Percentiles rank a stretch among this genome's conserved stretches.
phyloP scores from a whole-genome alignment of 2,329 filamentous ascomycete species.

The Pseudofabraea citricarpa region DNA sequence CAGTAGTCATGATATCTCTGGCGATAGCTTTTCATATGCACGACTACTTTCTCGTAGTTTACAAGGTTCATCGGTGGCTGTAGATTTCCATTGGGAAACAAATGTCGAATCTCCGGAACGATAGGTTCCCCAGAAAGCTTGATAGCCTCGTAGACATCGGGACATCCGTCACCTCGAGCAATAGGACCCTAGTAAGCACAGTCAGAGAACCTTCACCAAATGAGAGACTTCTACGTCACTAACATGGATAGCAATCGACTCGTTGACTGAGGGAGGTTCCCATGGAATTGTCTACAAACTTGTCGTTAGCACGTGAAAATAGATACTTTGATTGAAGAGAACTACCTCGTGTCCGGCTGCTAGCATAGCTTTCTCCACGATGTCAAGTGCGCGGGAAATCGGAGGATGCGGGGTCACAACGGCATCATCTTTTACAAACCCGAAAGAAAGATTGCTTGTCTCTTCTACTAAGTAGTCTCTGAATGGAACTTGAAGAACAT shows the following conservation, averaged over 20 bases:
- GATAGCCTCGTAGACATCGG: neutral
- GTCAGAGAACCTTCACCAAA: too few species aligned
- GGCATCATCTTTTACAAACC: neutral
- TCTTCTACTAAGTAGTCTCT: conserved; percentile 31
- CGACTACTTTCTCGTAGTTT: neutral
- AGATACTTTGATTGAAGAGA: neutral
- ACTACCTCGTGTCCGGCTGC: neutral
- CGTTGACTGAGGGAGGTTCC: neutral
- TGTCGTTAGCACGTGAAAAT: neutral
- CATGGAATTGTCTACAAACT: neutral
- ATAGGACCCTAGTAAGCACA: too few species aligned
- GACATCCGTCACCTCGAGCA: conserved; percentile 10
- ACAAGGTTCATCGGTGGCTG: neutral
- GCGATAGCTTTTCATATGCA: neutral
- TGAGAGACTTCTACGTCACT: neutral
- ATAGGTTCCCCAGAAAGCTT: neutral
- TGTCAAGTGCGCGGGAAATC: neutral
- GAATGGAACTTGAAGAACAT: conserved; percentile 60
- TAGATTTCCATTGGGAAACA: neutral
- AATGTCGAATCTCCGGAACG: neutral
- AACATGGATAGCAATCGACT: neutral
- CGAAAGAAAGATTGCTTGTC: neutral
- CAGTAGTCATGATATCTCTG: neutral
- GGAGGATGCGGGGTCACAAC: neutral
- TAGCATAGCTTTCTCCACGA: neutral